phyloP scores from a whole-genome alignment of 2,329 filamentous ascomycete species.

The Penicillium vulpinum region DNA sequence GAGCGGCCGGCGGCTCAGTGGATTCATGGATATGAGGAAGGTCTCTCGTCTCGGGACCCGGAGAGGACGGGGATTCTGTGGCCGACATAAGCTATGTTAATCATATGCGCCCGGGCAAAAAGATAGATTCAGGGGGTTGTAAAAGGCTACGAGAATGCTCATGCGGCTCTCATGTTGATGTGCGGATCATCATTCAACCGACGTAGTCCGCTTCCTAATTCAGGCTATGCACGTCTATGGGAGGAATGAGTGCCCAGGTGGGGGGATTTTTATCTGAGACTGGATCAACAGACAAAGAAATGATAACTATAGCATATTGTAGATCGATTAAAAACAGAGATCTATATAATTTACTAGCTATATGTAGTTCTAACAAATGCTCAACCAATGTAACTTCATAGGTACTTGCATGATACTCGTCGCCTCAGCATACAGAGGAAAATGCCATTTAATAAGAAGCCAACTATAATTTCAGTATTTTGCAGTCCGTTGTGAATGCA shows the following conservation, averaged over 20 bases:
- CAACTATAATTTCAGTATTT: neutral
- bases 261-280: neutral
- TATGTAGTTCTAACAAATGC: neutral
- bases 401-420: neutral
- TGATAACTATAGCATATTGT: too few relatives aligned
- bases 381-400: neutral
- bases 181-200: constrained; percentile 40
- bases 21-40: constrained; percentile 25
- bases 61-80: constrained; percentile 27
- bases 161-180: constrained; percentile 32
- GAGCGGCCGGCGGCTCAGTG: constrained; percentile 25
- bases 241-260: neutral
- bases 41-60: constrained; percentile 27
- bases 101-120: constrained; percentile 35
- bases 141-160: constrained; percentile 7
- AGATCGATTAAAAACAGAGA: neutral
- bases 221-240: neutral
- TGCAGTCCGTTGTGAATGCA: neutral
- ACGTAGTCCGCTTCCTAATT: constrained; percentile 14
- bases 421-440: neutral
- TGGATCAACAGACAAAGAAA: neutral
- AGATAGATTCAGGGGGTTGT: constrained; percentile 9
- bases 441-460: neutral
- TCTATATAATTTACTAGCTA: neutral
- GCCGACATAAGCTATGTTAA: constrained; percentile 46